Base-by-base conservation (phyloP, 225 moss, liverwort and hornwort genomes). In the Marchantia polymorpha region DNA sequence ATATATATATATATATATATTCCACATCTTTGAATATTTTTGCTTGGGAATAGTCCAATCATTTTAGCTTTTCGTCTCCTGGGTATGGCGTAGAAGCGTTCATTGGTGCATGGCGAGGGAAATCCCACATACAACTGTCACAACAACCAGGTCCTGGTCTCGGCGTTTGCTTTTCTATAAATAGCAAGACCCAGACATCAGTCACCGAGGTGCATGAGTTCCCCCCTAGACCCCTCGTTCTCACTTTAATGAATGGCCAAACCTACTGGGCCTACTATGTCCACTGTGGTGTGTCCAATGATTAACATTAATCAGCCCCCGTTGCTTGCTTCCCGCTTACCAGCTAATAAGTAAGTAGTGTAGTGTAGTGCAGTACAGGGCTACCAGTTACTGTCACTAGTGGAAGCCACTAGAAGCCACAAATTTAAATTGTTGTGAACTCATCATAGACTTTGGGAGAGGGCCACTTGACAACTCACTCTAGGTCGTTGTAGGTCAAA, bases 161-260 rank as follows among this genome's bases (percentile, higher is more conserved):
- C 39, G 39, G 39, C 39, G 39, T 39, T 39, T 39, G 39, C 39
- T 2, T 5, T 39, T 39, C 39, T 39, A 39, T 39, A 39, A 39
- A 39, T 39, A 39, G 39, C 39, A 39, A 39, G 5, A 39, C 5
- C 39, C 2, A 39, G 39, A 39, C 39, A 39, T 39, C 63, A 63
- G 63, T 9, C 4, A 31, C 27, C 67, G 11, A 67, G 67, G 7
- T 23, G 67, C 67, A 67, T 30, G 30, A 7, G 13, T 26, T 4
- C 26, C n/a, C n/a, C n/a, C n/a, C 67, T 31, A 67, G 11, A 67
- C 67, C 67, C 67, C 67, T 31, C 67, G 67, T 67, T 27, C 67
- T 31, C 67, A 26, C 27, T 67, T 67, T 67, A 12, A 67, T 67
- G 67, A 27, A 27, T 10, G 12, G 27, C n/a, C n/a, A n/a, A n/a